phyloP scores from a whole-genome alignment of 179 eudicot genomes.

The Amaranthus tricolor region DNA sequence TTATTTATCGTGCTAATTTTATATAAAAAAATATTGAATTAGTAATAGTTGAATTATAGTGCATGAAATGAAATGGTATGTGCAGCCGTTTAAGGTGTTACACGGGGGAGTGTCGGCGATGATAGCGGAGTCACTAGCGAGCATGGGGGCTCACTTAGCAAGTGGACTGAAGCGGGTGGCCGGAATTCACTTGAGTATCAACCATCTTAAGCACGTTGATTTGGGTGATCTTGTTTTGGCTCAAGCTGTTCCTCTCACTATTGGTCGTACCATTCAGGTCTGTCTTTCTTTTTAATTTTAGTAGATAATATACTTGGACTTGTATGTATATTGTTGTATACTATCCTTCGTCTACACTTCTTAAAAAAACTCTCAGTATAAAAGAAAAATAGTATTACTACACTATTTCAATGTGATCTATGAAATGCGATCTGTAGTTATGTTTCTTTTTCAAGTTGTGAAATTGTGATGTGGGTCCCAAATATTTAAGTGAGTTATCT shows the following conservation, averaged over 20 bases:
- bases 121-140: constrained; percentile 71
- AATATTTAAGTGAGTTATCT: no score
- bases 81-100: constrained; percentile 74
- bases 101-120: constrained; percentile 85
- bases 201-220: constrained; percentile 63
- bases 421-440: no score
- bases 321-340: no score
- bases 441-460: no score
- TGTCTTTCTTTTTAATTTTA: background rate
- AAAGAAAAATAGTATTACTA: no score
- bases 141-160: constrained; percentile 79
- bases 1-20: no score
- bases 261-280: constrained; percentile 72
- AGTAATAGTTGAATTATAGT: background rate
- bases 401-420: no score
- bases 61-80: background rate
- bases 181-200: constrained; percentile 68
- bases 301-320: no score
- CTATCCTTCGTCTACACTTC: no score
- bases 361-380: no score
- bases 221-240: constrained; percentile 70
- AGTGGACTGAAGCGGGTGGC: constrained; percentile 71
- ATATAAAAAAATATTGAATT: no score
- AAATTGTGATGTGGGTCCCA: no score
- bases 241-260: constrained; percentile 55